Conservation (phyloP, 2,329 filamentous ascomycete genomes). For the Rhynchosporium agropyri region DNA sequence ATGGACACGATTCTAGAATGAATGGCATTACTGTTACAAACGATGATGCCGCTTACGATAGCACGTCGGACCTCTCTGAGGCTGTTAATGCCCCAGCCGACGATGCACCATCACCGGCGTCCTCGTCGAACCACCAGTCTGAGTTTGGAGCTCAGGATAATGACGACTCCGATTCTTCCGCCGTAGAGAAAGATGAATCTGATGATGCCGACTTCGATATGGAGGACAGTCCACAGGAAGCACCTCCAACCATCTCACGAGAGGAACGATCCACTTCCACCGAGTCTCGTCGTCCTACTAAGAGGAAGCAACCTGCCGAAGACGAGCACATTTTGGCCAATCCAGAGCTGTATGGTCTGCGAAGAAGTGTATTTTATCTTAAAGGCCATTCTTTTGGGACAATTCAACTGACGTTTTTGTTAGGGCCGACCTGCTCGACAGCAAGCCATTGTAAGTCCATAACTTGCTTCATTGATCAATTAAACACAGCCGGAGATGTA, state of each 20-base stretch:
- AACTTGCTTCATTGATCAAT: constrained; percentile 21
- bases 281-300: constrained; percentile 68
- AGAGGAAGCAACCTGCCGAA: constrained; percentile 70
- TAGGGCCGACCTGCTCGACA: constrained; percentile 61
- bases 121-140: constrained; percentile 46
- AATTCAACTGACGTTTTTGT: constrained; percentile 31
- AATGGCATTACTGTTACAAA: constrained; percentile 47
- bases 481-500: constrained; percentile 22
- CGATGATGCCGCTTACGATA: constrained; percentile 54
- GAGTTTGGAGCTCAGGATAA: constrained; percentile 40
- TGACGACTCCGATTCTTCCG: constrained; percentile 40
- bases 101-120: constrained; percentile 52
- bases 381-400: constrained; percentile 41
- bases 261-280: constrained; percentile 67
- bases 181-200: constrained; percentile 53
- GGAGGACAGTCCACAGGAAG: constrained; percentile 58
- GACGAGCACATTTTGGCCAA: constrained; percentile 88
- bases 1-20: constrained; percentile 65
- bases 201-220: constrained; percentile 79
- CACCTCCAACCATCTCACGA: constrained; percentile 50
- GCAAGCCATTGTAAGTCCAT: constrained; percentile 51
- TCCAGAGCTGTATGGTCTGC: constrained; percentile 90
- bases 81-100: constrained; percentile 57
- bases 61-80: constrained; percentile 79
- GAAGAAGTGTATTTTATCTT: constrained; percentile 74